Evolutionary conservation across 352 stramenopile species (phyloP), one percentile per base, ranked within the genome.

Genomic region (Pythium grandisporangium): DNA sequence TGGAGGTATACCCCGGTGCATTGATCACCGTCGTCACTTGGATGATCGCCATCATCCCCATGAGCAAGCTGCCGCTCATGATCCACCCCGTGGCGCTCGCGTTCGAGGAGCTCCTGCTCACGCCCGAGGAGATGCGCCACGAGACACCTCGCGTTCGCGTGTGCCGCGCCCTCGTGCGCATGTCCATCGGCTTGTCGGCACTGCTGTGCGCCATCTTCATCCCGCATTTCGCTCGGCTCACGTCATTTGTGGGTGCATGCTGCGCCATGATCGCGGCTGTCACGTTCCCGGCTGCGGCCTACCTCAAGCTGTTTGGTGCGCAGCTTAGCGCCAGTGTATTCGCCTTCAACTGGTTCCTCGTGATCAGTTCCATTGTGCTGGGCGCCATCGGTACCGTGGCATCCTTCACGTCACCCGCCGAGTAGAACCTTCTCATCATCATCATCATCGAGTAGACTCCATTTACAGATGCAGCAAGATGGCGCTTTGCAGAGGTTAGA

Each of bases 21-120:
- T 55, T 89, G 22, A 86, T 77, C 26, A 58, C 67, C 16, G 47
- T 85, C 51, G 70, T 90, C 12, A 58, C 89, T 20, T 89, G 75
- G 76, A 82, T 66, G 34, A 86, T 94, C 48, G 81, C 73, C 37
- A 59, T 94, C 21, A 94, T 92, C 50, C 81, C 81, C 23, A 84
- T 87, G 71, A 92, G 72, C 49, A 94, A 94, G 58, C 88, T 94
- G 45, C 75, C 78, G 12, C 82, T 94, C 52, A 87, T 74, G 30
- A 56, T 93, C 17, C 74, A 91, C 41, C 81, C 81, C 11, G 63
- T 94, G 37, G 80, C 77, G 17, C 50, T 89, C 13, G 66, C 73
- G 17, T 43, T 92, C 37, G 78, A 91, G 24, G 75, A 93, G 56
- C 65, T 88, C 6, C 22, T 87, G 34, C 58, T 90, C 10, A 72